Evolutionary conservation across 2,329 filamentous ascomycete genomes (phyloP).

Genomic region (Sarocladium oryzae): DNA sequence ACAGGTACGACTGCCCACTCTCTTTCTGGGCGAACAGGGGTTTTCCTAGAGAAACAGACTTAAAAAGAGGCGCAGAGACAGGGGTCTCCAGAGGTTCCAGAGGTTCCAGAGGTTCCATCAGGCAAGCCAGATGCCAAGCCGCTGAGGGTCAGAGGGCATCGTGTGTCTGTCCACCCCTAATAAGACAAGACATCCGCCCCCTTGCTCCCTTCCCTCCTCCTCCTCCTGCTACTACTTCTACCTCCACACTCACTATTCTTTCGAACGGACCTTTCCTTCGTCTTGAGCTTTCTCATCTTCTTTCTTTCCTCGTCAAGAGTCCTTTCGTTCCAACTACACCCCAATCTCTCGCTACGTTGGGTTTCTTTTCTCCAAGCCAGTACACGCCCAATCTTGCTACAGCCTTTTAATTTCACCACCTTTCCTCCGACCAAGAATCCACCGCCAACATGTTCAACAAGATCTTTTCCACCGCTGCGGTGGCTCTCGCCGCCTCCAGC

Average conservation of each 20-base stretch:
- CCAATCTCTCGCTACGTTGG: constrained; percentile 10
- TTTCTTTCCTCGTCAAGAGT: constrained; percentile 4
- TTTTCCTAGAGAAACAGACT: not conserved
- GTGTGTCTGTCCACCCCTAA: not conserved
- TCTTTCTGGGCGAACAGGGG: not conserved
- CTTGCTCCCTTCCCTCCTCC: constrained; percentile 7
- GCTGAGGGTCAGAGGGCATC: constrained; percentile 1
- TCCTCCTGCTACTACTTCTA: constrained; percentile 2
- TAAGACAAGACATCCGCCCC: constrained; percentile 7
- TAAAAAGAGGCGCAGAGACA: not conserved
- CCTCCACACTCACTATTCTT: constrained; percentile 10
- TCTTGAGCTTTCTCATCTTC: constrained; percentile 2
- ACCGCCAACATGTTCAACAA: constrained; percentile 37
- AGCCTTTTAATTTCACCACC: not conserved
- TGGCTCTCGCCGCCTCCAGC: constrained; percentile 42
- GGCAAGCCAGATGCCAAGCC: not conserved
- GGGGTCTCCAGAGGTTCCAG: not conserved
- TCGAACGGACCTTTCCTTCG: not conserved
- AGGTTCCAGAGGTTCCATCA: not conserved
- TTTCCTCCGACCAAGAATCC: not conserved
- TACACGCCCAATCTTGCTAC: constrained; percentile 2
- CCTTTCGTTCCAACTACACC: constrained; percentile 4
- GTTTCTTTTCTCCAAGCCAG: constrained; percentile 2
- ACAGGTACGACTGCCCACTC: not conserved
- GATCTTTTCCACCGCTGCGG: constrained; percentile 35